Conservation (phyloP, 1,139 yeast genomes). For the Lodderomyces margitis region DNA sequence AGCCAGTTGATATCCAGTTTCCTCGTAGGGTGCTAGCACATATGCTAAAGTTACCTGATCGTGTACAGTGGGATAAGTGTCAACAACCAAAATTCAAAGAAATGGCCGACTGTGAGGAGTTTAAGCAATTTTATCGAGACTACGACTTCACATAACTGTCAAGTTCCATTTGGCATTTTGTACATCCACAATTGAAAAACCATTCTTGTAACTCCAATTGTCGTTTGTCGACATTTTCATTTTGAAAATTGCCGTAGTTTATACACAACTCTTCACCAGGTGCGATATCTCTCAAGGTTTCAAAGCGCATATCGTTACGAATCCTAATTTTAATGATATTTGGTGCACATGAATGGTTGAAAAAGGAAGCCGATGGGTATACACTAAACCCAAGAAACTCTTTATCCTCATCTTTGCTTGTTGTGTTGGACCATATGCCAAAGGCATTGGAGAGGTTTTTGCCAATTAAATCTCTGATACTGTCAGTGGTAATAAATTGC, state of each 20-base stretch:
- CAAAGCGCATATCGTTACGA: conserved; percentile 23
- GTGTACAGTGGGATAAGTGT: conserved; percentile 75
- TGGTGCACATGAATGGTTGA: conserved; percentile 66
- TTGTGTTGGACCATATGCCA: conserved; percentile 61
- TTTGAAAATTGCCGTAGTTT: conserved; percentile 55
- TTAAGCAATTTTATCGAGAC: conserved; percentile 48
- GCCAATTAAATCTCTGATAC: conserved; percentile 53
- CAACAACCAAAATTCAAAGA: conserved; percentile 59
- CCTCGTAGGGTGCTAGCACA: conserved; percentile 74
- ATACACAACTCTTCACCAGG: conserved; percentile 57
- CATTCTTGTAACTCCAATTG: conserved; percentile 49
- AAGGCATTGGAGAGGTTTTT: conserved; percentile 71
- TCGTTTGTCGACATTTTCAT: conserved; percentile 43
- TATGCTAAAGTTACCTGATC: conserved; percentile 54
- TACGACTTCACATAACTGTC: conserved; percentile 39
- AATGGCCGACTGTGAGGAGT: conserved; percentile 55
- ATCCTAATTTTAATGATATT: conserved; percentile 35
- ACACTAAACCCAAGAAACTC: conserved; percentile 70
- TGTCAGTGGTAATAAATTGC: conserved; percentile 35
- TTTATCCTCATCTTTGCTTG: conserved; percentile 40
- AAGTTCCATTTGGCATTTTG: conserved; percentile 33
- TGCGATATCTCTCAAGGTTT: conserved; percentile 27
- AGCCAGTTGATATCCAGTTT: conserved; percentile 64
- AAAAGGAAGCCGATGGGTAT: conserved; percentile 66
- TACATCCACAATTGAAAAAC: conserved; percentile 62